A percentile compares a stretch with the other conserved stretches of the same genome.
These are phyloP conservation scores for Boletellus ananas DNA, from an alignment of 768 basidiomycete genomes.

Conservation along the genomic window DNA sequence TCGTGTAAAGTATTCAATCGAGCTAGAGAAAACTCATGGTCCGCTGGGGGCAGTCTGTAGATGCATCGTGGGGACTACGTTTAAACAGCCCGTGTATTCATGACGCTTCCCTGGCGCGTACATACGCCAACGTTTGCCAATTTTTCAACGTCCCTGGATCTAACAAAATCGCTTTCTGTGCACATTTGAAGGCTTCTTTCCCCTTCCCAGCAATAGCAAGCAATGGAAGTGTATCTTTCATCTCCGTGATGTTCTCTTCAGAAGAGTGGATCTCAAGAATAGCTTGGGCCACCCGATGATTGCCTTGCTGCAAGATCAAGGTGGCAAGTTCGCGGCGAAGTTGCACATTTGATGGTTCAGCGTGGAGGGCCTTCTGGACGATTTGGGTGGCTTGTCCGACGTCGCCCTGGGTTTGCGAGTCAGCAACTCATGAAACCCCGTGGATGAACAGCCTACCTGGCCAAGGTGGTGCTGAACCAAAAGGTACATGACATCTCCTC, in stretches of 20 bases:
- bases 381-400: constrained; percentile 45
- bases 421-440: background rate
- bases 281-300: constrained; percentile 42
- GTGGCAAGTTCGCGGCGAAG: constrained; percentile 52
- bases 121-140: constrained; percentile 63
- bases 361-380: constrained; percentile 54
- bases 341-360: constrained; percentile 50
- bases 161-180: constrained; percentile 64
- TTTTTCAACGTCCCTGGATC: constrained; percentile 41
- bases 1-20: no score
- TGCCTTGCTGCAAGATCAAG: constrained; percentile 48
- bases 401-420: constrained; percentile 40
- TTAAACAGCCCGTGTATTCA: constrained; percentile 15
- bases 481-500: constrained; percentile 66
- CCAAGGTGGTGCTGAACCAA: constrained; percentile 67
- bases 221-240: constrained; percentile 44
- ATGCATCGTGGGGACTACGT: background rate
- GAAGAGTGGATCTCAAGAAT: constrained; percentile 36
- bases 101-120: constrained; percentile 31
- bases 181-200: constrained; percentile 37
- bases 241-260: constrained; percentile 34
- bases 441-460: constrained; percentile 46
- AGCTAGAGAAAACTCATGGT: no score
- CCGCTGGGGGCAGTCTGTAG: no score
- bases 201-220: constrained; percentile 43